These are phyloP conservation scores for Coccomyxa sp. DNA, from an alignment of 139 green algal species.

Conservation along the genomic window DNA sequence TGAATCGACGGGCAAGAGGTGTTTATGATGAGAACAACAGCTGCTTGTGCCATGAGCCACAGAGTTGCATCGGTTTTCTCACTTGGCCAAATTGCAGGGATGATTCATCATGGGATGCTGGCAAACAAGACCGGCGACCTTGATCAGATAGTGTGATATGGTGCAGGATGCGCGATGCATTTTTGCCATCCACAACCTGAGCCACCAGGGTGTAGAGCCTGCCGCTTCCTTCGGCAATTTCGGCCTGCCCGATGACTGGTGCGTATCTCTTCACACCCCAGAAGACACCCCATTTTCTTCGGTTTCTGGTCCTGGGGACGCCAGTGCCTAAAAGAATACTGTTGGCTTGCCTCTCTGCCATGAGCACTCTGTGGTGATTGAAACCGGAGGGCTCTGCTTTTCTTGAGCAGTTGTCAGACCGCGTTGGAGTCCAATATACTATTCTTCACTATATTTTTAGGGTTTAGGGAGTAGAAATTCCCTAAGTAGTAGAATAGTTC, in stretches of 20 bases:
- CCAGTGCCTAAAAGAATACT: too few species aligned
- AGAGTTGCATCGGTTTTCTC: neutral
- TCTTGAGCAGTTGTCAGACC: too few species aligned
- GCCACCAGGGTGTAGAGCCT: slow-evolving; percentile 56
- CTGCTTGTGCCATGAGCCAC: too few species aligned
- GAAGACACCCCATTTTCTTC: neutral
- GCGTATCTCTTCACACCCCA: neutral
- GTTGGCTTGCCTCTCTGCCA: too few species aligned
- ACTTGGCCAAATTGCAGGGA: too few species aligned
- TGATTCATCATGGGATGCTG: neutral
- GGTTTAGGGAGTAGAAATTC: too few species aligned
- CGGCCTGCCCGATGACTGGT: slow-evolving; percentile 33
- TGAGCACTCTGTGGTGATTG: too few species aligned
- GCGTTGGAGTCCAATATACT: too few species aligned
- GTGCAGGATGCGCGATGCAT: slow-evolving; percentile 23
- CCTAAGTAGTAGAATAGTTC: too few species aligned
- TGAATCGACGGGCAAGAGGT: neutral
- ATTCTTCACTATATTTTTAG: too few species aligned
- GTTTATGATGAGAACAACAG: neutral
- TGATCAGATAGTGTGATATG: neutral
- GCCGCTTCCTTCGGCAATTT: slow-evolving; percentile 21
- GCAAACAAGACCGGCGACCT: neutral
- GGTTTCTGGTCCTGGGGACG: too few species aligned
- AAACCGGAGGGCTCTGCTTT: too few species aligned
- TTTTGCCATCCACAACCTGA: slow-evolving; percentile 73